Evolutionary conservation across 75 land plant genomes (phyloP).

Genomic region (Sequoia sempervirens): DNA sequence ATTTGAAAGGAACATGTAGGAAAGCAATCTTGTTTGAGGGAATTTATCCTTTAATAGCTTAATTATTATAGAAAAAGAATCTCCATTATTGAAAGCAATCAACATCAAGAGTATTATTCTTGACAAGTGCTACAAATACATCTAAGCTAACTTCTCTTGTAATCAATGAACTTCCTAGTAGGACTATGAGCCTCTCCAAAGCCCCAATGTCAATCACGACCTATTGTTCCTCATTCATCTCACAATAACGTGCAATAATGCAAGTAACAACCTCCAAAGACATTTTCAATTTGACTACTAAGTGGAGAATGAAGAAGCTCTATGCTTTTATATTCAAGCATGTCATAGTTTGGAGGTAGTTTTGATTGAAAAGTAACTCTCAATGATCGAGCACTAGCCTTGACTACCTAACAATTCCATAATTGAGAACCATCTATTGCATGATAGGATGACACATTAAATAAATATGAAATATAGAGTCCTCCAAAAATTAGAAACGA

Average conservation of each 20-base stretch:
- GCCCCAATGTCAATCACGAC: slow-evolving; percentile 68
- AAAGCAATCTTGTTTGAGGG: slow-evolving; percentile 73
- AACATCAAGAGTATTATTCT: slow-evolving; percentile 45
- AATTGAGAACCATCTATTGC: background rate
- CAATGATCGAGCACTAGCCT: slow-evolving; percentile 89
- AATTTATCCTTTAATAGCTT: slow-evolving; percentile 64
- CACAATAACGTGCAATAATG: slow-evolving; percentile 79
- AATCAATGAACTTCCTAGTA: slow-evolving; percentile 67
- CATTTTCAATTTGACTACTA: slow-evolving; percentile 74
- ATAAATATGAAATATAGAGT: background rate
- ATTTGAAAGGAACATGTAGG: slow-evolving; percentile 66
- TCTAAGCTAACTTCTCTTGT: slow-evolving; percentile 84
- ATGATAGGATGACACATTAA: background rate
- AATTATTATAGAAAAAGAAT: slow-evolving; percentile 42
- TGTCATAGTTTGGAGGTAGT: slow-evolving; percentile 82
- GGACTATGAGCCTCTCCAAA: slow-evolving; percentile 50
- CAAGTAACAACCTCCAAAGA: slow-evolving; percentile 83
- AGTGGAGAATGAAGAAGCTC: slow-evolving; percentile 64
- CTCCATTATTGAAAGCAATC: slow-evolving; percentile 45
- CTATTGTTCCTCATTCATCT: slow-evolving; percentile 60
- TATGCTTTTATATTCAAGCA: slow-evolving; percentile 58
- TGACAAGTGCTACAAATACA: slow-evolving; percentile 67
- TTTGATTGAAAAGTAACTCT: slow-evolving; percentile 88
- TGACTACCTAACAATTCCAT: slow-evolving; percentile 63
- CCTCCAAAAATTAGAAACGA: background rate